phyloP scores from a whole-genome alignment of 2,329 filamentous ascomycete species.

The Verticillium dahliae region DNA sequence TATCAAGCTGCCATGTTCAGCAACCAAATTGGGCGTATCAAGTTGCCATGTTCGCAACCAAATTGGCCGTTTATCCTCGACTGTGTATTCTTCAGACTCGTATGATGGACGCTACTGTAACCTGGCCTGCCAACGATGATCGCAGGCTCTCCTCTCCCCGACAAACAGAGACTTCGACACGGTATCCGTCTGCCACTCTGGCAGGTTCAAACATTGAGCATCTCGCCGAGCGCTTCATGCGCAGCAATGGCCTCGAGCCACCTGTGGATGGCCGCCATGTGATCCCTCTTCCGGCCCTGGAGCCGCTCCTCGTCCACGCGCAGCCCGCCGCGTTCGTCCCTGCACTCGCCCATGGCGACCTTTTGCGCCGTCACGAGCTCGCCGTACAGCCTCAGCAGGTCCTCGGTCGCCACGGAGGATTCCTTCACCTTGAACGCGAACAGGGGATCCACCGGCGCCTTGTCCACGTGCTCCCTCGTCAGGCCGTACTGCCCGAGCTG shows the following conservation, averaged over 20 bases:
- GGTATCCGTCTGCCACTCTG: neutral
- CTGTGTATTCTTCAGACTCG: too few relatives aligned
- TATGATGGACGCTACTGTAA: too few relatives aligned
- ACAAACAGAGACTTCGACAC: too few relatives aligned
- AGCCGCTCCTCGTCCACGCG: constrained; percentile 46
- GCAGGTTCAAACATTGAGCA: neutral
- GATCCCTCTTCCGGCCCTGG: constrained; percentile 56
- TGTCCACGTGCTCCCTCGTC: constrained; percentile 15
- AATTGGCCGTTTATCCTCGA: too few relatives aligned
- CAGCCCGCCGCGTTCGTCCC: constrained; percentile 37
- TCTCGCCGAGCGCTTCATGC: constrained; percentile 50
- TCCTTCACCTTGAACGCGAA: constrained; percentile 4
- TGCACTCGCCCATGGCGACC: constrained; percentile 35
- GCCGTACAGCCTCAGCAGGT: constrained; percentile 27
- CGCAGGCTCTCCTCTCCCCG: too few relatives aligned
- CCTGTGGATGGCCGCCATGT: constrained; percentile 58
- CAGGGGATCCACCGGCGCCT: constrained; percentile 8
- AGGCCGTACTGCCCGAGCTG: constrained; percentile 24
- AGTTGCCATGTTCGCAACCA: too few relatives aligned
- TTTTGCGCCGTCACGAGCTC: constrained; percentile 33
- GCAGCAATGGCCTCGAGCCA: constrained; percentile 67
- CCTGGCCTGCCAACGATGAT: too few relatives aligned
- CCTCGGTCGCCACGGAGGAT: constrained; percentile 6
- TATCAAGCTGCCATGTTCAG: too few relatives aligned
- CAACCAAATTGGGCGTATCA: too few relatives aligned